Evolutionary conservation across 331 rosid genomes (phyloP).

Genomic region (Spiraea crenata): DNA sequence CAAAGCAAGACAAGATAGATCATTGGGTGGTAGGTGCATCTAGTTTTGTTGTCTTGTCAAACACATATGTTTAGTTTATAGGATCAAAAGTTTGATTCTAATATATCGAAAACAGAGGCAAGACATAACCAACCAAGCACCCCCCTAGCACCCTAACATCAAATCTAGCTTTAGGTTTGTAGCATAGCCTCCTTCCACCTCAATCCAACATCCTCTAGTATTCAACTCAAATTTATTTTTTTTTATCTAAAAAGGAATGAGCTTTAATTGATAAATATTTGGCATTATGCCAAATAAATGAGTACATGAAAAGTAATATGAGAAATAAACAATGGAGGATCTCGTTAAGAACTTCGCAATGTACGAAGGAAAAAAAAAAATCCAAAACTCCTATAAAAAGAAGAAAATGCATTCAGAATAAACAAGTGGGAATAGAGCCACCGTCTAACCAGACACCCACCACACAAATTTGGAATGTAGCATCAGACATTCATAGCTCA

Average conservation of each 20-base stretch:
- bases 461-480: not conserved
- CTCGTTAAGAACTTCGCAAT: too few relatives aligned
- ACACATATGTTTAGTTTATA: constrained; percentile 28
- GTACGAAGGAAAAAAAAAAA: too few relatives aligned
- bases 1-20: constrained; percentile 28
- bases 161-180: constrained; percentile 21
- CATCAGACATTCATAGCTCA: not conserved
- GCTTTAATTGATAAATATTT: too few relatives aligned
- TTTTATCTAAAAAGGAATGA: too few relatives aligned
- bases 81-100: constrained; percentile 12
- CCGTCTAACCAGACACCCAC: too few relatives aligned
- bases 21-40: constrained; percentile 6
- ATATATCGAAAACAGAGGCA: constrained; percentile 28
- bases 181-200: constrained; percentile 25
- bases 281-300: too few relatives aligned
- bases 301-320: too few relatives aligned
- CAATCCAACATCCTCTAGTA: not conserved
- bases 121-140: constrained; percentile 21
- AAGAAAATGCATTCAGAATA: too few relatives aligned
- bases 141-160: constrained; percentile 24
- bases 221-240: not conserved
- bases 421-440: too few relatives aligned
- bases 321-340: too few relatives aligned
- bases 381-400: too few relatives aligned
- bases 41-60: constrained; percentile 29